Evolutionary conservation across 1,139 yeast species (phyloP), one percentile per base, ranked within the genome.

Genomic region (Hemisphaericaspora xylanilytica): DNA sequence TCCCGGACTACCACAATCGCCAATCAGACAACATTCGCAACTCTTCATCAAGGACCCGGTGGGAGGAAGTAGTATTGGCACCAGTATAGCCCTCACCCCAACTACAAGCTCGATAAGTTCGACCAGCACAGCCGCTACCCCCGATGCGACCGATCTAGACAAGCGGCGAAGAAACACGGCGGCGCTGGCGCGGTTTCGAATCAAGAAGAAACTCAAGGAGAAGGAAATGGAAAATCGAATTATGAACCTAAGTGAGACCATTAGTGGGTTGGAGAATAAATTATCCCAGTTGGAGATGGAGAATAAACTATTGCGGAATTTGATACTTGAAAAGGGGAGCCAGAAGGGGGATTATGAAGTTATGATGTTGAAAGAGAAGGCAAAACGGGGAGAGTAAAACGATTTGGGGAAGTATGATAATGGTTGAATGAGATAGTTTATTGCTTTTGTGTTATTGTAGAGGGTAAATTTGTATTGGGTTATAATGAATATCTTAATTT

Each of bases 141-240:
- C 37, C 14, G 37, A 33, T 27, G 29, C 38, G n/a, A 13, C 45
- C 8, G 48, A 46, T 22, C 31, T 42, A 9, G 86, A 81, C 57
- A 84, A 85, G 58, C 73, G 89, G 37, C 71, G 85, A 36, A 72
- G 90, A 47, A 85, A 84, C 62, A 83, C 92, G 0, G 90, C 89
- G 1, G 95, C 95, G 1, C 78, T 85, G 34, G 92, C 92, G 1
- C 67, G 94, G 43, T 83, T 86, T 67, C 70, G 95, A 47, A 79
- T 83, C 52, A 85, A 84, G 69, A 85, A 84, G 73, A 88, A 86
- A 67, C 52, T 81, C 59, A 82, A 85, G 55, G 96, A 88, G 59
- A 88, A 82, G 58, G 90, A 87, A 58, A 79, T 87, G 82, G 95
- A 87, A 60, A 70, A 71, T 32, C 78, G 75, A 40, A 70, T 87